Percentiles rank a stretch among this genome's conserved stretches.
Conservation (phyloP, 148 eudicot genomes). For the Tetragonia tetragonoides region DNA sequence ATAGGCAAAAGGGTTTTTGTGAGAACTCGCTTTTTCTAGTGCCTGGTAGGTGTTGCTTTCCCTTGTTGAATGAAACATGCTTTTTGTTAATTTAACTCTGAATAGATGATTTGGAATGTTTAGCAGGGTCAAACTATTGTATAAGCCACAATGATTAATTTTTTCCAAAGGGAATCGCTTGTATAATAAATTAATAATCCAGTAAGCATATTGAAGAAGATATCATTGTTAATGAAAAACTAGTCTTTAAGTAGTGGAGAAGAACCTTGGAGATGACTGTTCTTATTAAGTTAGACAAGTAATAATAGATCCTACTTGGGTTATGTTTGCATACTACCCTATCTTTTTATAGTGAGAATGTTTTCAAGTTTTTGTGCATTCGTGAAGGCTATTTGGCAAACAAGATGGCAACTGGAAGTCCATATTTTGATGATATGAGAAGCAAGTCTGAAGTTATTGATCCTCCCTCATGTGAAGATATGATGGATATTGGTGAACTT, state of each 20-base stretch:
- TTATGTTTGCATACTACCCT: not conserved
- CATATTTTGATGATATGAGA: constrained; percentile 68
- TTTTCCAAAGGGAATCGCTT: not conserved
- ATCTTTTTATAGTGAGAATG: not conserved
- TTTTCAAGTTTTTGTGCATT: constrained; percentile 7
- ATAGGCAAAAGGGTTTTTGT: not conserved
- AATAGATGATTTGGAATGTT: not conserved
- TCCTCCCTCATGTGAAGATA: constrained; percentile 63
- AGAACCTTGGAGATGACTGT: not conserved
- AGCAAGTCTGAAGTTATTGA: constrained; percentile 73
- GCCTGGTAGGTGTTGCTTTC: not conserved
- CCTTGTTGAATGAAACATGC: not conserved
- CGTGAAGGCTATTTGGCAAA: constrained; percentile 2
- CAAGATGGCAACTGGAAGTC: constrained; percentile 67
- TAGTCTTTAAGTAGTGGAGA: too few relatives aligned
- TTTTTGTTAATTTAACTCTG: not conserved
- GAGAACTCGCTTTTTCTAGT: not conserved
- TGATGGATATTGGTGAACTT: constrained; percentile 59
- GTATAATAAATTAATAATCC: not conserved
- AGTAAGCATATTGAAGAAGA: not conserved
- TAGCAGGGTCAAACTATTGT: not conserved
- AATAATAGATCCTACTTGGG: not conserved
- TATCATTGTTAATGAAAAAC: not conserved
- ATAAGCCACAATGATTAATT: not conserved
- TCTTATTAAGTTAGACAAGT: not conserved